Evolutionary conservation across 1,284 basidiomycete genomes (phyloP), one percentile per base, ranked within the genome.

Genomic region (Waitea zeae): DNA sequence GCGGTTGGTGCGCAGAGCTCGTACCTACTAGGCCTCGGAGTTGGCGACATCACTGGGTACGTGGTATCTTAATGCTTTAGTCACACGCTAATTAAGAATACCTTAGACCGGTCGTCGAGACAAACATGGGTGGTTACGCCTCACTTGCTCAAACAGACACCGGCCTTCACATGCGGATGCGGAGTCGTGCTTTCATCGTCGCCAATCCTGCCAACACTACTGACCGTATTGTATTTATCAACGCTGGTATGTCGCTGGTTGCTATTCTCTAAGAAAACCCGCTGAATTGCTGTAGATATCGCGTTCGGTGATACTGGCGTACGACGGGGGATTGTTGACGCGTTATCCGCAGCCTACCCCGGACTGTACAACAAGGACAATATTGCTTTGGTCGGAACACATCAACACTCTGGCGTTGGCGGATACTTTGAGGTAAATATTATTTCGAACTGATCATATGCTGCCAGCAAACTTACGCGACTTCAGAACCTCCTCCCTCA

Each of bases 51-150:
- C 41, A 86, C 81, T 35, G 80, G 83, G 63, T 76, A 60, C 43
- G 45, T 47, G 6, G 38, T 44, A 27, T 4, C 29, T 39, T 39
- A 34, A n/a, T 38, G 35, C 14, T 34, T 26, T 29, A 28, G 19
- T 37, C 35, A 13, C 41, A 36, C 33, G 14, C 7, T 20, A 29
- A 30, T 15, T 20, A 29, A 20, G 12, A 31, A 30, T 27, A 20
- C 33, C 33, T 9, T 30, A 77, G 73, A n/a, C 75, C 78, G 12
- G 67, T 80, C 18, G 75, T 78, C 5, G 73, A 80, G 54, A 81
- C 76, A 12, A 79, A 78, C 43, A 76, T 80, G 70, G 77, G 79
- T 72, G 82, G 82, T 4, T 87, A 86, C 48, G 81, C 80, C 1
- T 64, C 56, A 12, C 49, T 75, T 7, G 50, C 60, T 0, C 83